phyloP scores from a whole-genome alignment of 2,329 filamentous ascomycete genomes.

The Cercospora sp. region DNA sequence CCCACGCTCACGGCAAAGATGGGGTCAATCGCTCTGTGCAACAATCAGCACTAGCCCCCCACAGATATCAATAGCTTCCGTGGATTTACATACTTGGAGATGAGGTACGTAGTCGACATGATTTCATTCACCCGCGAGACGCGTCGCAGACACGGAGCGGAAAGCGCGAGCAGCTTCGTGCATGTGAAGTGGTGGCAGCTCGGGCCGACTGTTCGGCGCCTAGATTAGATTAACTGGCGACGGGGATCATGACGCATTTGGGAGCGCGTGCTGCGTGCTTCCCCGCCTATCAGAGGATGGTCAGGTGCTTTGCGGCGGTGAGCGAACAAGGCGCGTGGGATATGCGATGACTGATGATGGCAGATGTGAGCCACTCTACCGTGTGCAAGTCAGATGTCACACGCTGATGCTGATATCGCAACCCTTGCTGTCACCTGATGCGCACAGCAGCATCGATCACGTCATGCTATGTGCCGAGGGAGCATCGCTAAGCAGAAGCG shows the following conservation, averaged over 20 bases:
- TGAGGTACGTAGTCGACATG: conserved; percentile 41
- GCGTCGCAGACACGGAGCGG: neutral
- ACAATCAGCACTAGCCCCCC: neutral
- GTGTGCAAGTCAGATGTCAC: neutral
- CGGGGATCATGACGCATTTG: conserved; percentile 2
- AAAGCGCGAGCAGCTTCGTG: neutral
- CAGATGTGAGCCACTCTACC: neutral
- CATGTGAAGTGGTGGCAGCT: conserved; percentile 7
- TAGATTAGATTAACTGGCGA: neutral
- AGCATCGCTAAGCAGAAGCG: conserved; percentile 8
- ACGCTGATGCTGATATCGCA: neutral
- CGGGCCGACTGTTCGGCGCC: neutral
- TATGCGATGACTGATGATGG: conserved; percentile 1
- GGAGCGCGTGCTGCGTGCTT: neutral
- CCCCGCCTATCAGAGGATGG: conserved; percentile 1
- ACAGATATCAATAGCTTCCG: neutral
- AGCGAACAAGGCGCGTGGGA: neutral
- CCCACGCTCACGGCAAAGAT: conserved; percentile 53
- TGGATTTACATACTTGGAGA: conserved; percentile 43
- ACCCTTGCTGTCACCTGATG: neutral
- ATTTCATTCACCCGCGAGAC: neutral
- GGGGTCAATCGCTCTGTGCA: conserved; percentile 48
- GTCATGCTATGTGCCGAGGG: neutral
- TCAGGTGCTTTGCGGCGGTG: conserved; percentile 3
- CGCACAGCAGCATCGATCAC: neutral